phyloP scores from a whole-genome alignment of 2,329 filamentous ascomycete species.

The Elsinoe necatrix region DNA sequence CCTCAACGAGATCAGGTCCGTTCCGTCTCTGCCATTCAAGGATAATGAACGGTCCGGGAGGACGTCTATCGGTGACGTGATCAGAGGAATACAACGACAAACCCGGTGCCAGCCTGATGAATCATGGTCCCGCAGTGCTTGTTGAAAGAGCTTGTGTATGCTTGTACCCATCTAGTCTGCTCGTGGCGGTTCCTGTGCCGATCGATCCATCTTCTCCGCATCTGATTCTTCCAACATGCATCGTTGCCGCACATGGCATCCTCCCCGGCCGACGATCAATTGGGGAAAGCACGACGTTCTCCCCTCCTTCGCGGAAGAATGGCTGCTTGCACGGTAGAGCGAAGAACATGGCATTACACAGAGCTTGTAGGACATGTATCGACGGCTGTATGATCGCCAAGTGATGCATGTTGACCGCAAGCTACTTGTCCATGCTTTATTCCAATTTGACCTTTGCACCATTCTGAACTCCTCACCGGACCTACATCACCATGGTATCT shows the following conservation, averaged over 20 bases:
- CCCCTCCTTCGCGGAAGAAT: not conserved
- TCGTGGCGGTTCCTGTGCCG: not conserved
- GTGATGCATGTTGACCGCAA: not conserved
- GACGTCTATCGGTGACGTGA: too few species aligned
- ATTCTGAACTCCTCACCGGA: not conserved
- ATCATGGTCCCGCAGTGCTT: not conserved
- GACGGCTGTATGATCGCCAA: not conserved
- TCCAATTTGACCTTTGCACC: not conserved
- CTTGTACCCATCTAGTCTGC: not conserved
- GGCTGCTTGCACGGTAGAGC: not conserved
- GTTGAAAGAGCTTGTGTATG: not conserved
- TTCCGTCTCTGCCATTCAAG: too few species aligned
- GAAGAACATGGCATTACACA: not conserved
- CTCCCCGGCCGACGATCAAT: not conserved
- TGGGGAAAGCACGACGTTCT: not conserved
- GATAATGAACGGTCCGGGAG: too few species aligned
- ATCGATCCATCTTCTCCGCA: constrained; percentile 2
- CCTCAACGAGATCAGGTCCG: too few species aligned
- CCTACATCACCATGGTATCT: not conserved
- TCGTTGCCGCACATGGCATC: not conserved
- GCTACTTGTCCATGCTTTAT: not conserved
- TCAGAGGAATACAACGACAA: too few species aligned
- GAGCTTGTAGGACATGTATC: not conserved
- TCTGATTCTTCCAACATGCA: not conserved
- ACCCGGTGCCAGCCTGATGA: too few species aligned